Percentiles rank a stretch among this genome's conserved stretches.
These are phyloP conservation scores for Moelleriella libera DNA, from an alignment of 2,329 filamentous ascomycete species.

Conservation along the genomic window DNA sequence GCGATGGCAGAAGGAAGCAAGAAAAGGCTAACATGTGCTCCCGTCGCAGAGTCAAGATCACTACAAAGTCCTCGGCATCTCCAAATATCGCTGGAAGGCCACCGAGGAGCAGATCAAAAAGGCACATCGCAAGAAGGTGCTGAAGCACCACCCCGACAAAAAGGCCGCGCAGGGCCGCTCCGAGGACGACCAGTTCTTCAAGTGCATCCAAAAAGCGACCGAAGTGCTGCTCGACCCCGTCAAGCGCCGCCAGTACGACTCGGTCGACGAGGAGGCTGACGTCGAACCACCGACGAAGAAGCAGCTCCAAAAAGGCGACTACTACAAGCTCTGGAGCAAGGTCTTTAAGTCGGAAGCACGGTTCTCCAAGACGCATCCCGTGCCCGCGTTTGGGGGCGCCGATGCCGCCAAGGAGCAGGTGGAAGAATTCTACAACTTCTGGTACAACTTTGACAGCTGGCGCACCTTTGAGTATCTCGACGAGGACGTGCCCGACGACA, in stretches of 20 bases:
- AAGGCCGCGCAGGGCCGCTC: constrained; percentile 77
- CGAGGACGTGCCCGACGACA: constrained; percentile 97
- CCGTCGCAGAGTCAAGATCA: constrained; percentile 70
- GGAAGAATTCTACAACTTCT: constrained; percentile 97
- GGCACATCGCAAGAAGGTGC: constrained; percentile 98
- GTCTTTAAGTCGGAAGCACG: constrained; percentile 87
- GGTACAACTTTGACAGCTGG: constrained; percentile 99
- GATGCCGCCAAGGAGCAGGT: constrained; percentile 81
- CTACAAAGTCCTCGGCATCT: constrained; percentile 88
- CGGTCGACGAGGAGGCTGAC: constrained; percentile 85
- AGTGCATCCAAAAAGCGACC: constrained; percentile 98
- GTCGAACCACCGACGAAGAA: constrained; percentile 90
- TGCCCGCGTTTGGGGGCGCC: constrained; percentile 73
- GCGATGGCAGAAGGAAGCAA: no score
- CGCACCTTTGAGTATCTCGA: constrained; percentile 95
- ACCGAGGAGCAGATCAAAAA: constrained; percentile 98
- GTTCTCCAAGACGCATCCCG: constrained; percentile 84
- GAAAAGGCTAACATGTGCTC: neutral
- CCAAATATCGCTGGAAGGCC: constrained; percentile 82
- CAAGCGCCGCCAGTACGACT: constrained; percentile 91
- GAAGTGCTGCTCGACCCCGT: constrained; percentile 85
- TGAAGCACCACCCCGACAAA: constrained; percentile 98
- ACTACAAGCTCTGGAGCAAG: constrained; percentile 85
- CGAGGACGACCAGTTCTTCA: constrained; percentile 98
- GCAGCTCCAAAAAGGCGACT: constrained; percentile 71